Evolutionary conservation across 2,329 filamentous ascomycete species (phyloP).

Genomic region (Fusarium torulosum): DNA sequence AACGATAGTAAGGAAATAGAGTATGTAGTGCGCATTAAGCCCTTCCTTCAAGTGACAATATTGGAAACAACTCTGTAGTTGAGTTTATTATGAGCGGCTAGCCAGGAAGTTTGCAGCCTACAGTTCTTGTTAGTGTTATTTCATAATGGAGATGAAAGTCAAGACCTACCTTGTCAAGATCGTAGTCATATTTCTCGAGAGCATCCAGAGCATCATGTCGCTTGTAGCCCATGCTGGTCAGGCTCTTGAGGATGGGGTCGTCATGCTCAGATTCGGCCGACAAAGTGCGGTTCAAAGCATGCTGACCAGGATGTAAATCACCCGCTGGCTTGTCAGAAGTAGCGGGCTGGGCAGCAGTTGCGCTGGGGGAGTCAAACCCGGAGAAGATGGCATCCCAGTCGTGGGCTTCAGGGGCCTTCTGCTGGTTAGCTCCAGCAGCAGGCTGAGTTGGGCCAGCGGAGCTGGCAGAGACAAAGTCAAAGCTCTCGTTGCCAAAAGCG

Average conservation of each 20-base stretch:
- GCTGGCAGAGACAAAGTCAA: conserved; percentile 66
- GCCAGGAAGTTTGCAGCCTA: conserved; percentile 69
- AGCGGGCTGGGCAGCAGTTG: conserved; percentile 46
- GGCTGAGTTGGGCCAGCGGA: conserved; percentile 51
- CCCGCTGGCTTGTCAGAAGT: conserved; percentile 36
- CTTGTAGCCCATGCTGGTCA: conserved; percentile 90
- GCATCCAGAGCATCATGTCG: conserved; percentile 80
- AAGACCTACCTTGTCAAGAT: conserved; percentile 85
- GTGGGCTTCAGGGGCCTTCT: conserved; percentile 66
- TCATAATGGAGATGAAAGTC: background rate
- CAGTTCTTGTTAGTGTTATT: background rate
- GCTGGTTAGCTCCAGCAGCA: conserved; percentile 56
- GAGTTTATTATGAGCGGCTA: conserved; percentile 62
- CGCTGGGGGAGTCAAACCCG: conserved; percentile 72
- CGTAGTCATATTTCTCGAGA: conserved; percentile 95
- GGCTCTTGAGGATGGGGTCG: conserved; percentile 88
- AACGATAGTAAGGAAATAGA: conserved; percentile 33
- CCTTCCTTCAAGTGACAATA: conserved; percentile 22
- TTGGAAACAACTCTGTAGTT: conserved; percentile 17
- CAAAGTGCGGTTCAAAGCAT: conserved; percentile 67
- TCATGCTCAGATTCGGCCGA: conserved; percentile 82
- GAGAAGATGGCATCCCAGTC: conserved; percentile 98
- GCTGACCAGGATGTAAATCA: conserved; percentile 45
- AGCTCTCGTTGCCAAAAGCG: conserved; percentile 67
- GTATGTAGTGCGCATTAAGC: conserved; percentile 41